phyloP scores from a whole-genome alignment of 768 basidiomycete genomes.

The Floccularia luteovirens region DNA sequence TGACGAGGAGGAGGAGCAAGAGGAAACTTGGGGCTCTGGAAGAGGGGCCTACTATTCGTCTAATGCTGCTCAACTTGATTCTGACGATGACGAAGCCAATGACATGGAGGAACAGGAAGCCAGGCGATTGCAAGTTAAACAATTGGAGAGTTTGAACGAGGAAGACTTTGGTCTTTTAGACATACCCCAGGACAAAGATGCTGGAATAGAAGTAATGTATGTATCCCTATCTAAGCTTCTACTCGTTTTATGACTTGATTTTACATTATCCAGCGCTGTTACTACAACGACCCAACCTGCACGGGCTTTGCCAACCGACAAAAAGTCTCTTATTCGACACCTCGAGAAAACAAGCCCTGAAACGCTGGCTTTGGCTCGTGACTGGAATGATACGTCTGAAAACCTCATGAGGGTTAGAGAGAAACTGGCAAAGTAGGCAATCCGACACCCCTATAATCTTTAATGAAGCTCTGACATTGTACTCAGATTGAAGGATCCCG shows the following conservation, averaged over 20 bases:
- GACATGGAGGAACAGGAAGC: constrained; percentile 88
- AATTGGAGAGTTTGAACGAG: constrained; percentile 61
- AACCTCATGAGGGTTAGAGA: constrained; percentile 43
- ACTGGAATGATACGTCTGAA: constrained; percentile 70
- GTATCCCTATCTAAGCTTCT: constrained; percentile 13
- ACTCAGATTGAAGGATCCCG: constrained; percentile 35
- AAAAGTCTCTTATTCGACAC: constrained; percentile 50
- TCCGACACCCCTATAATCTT: neutral
- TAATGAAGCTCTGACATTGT: constrained; percentile 23
- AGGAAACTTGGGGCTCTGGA: constrained; percentile 77
- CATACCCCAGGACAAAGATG: constrained; percentile 28
- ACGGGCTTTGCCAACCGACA: constrained; percentile 45
- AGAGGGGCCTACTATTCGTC: constrained; percentile 83
- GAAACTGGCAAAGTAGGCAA: constrained; percentile 46
- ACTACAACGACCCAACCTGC: constrained; percentile 32
- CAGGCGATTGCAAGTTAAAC: constrained; percentile 67
- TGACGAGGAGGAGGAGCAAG: constrained; percentile 35
- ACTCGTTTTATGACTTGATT: neutral
- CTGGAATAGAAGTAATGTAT: constrained; percentile 27
- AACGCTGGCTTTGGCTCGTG: constrained; percentile 70
- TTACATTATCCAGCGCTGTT: constrained; percentile 1
- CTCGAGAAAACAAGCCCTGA: constrained; percentile 75
- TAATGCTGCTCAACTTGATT: constrained; percentile 73
- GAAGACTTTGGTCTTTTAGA: constrained; percentile 83
- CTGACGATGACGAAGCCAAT: constrained; percentile 84